Conservation (phyloP, 176 grass and related monocot genomes). For the Elaeis guineensis region DNA sequence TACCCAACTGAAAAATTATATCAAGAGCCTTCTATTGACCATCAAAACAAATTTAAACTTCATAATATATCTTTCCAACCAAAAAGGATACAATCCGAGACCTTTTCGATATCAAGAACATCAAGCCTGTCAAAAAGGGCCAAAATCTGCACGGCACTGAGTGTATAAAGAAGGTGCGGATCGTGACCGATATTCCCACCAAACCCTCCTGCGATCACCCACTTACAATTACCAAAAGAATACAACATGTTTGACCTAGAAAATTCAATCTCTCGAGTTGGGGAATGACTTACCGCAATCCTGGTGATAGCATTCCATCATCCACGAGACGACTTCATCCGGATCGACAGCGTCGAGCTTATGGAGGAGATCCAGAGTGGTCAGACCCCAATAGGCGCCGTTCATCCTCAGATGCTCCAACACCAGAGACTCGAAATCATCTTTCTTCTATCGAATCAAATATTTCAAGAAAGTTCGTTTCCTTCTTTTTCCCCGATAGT, state of each 20-base stretch:
- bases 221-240: conserved; percentile 6
- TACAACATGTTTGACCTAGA: neutral
- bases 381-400: conserved; percentile 93
- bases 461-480: neutral
- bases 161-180: conserved; percentile 59
- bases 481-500: neutral
- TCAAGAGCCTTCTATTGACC: too few relatives aligned
- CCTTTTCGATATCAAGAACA: conserved; percentile 59
- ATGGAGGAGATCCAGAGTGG: conserved; percentile 77
- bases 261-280: neutral
- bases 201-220: conserved; percentile 58
- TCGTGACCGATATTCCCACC: conserved; percentile 86
- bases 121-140: conserved; percentile 62
- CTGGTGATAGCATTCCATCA: conserved; percentile 67
- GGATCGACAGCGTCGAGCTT: conserved; percentile 54
- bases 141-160: conserved; percentile 81
- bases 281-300: conserved; percentile 42
- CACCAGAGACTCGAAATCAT: conserved; percentile 69
- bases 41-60: too few relatives aligned
- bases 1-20: too few relatives aligned
- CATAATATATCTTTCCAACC: neutral
- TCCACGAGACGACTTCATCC: conserved; percentile 64
- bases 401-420: conserved; percentile 80
- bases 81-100: conserved; percentile 81
- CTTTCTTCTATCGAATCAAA: conserved; percentile 46